phyloP scores from a whole-genome alignment of 192 early-diverging fungal species.

The Coemansia sp. region DNA sequence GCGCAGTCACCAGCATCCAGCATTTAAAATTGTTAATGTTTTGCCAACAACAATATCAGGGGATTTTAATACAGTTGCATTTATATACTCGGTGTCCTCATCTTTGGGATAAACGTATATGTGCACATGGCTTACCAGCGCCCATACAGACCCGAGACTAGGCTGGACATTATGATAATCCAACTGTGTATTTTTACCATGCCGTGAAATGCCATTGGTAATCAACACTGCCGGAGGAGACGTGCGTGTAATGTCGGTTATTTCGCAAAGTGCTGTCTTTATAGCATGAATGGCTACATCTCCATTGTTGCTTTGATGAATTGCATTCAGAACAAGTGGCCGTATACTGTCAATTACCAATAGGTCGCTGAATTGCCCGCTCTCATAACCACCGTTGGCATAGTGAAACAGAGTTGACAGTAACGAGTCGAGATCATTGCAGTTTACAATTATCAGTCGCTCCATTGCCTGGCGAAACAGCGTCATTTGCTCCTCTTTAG shows the following conservation, averaged over 20 bases:
- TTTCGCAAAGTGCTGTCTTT: slow-evolving; percentile 24
- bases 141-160: slow-evolving; percentile 35
- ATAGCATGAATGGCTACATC: slow-evolving; percentile 29
- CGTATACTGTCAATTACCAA: slow-evolving; percentile 43
- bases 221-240: slow-evolving; percentile 17
- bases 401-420: slow-evolving; percentile 38
- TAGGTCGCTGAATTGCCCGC: slow-evolving; percentile 14
- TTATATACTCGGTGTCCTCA: background rate
- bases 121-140: slow-evolving; percentile 34
- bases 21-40: background rate
- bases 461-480: slow-evolving; percentile 24
- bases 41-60: slow-evolving; percentile 7
- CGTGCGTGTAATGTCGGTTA: slow-evolving; percentile 3
- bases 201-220: slow-evolving; percentile 32
- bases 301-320: slow-evolving; percentile 17
- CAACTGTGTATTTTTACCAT: background rate
- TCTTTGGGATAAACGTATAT: slow-evolving; percentile 13
- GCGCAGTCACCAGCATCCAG: background rate
- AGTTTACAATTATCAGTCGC: slow-evolving; percentile 33
- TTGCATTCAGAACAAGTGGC: slow-evolving; percentile 25
- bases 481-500: background rate
- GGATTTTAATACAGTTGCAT: slow-evolving; percentile 24
- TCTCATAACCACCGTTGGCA: background rate
- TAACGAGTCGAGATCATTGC: slow-evolving; percentile 27
- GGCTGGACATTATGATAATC: slow-evolving; percentile 19